These are phyloP conservation scores for Nicotiana tomentosiformis DNA, from an alignment of 257 asterid genomes.

Conservation along the genomic window DNA sequence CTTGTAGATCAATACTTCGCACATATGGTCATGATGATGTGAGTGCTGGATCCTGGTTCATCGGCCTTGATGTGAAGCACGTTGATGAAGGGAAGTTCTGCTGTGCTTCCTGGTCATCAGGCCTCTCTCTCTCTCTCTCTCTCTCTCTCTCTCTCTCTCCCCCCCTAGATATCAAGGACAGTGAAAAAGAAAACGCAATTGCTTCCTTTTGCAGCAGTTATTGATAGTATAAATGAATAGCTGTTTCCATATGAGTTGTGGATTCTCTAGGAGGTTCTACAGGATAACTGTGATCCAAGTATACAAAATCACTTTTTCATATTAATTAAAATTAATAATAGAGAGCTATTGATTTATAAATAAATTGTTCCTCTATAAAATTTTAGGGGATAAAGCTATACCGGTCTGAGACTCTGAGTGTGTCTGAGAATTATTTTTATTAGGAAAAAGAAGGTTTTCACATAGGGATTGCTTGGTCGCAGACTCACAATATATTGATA, in stretches of 20 bases:
- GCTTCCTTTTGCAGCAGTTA: neutral
- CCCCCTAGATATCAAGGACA: neutral
- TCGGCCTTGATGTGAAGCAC: conserved; percentile 74
- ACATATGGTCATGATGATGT: conserved; percentile 82
- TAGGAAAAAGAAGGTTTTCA: neutral
- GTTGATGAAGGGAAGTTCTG: conserved; percentile 83
- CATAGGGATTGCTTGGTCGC: neutral
- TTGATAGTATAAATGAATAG: neutral
- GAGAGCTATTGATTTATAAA: neutral
- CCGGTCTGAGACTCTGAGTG: neutral
- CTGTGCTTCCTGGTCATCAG: conserved; percentile 83
- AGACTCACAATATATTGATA: neutral
- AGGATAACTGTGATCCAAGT: neutral
- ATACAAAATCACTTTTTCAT: neutral
- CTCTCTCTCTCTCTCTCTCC: too few relatives aligned
- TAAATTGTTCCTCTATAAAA: neutral
- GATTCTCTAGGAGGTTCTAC: neutral
- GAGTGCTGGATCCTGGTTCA: conserved; percentile 89
- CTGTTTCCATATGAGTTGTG: neutral
- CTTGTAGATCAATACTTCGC: conserved; percentile 50
- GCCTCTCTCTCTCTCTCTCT: conserved; percentile 22
- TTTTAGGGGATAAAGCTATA: neutral
- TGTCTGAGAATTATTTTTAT: neutral
- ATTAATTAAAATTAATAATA: neutral
- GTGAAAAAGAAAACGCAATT: neutral